Evolutionary conservation across 805 yeast species (phyloP), one percentile per base, ranked within the genome.

Genomic region (Myxozyma sirexii): DNA sequence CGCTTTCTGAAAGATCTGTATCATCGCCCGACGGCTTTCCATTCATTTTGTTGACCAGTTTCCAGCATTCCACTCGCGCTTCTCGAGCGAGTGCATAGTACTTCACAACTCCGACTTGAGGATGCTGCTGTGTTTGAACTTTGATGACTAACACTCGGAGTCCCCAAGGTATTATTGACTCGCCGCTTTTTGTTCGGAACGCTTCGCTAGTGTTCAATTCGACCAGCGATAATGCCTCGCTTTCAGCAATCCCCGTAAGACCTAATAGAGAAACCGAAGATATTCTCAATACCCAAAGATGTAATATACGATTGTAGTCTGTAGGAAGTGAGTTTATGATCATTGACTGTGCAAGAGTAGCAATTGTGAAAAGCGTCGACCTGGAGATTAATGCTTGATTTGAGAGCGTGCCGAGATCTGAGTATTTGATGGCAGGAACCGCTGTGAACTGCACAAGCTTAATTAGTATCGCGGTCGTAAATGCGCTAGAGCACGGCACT

Each of bases 1-100:
- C 54, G 3, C n/a, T 37, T 8, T 8, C 8, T 39, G 26, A n/a
- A 12, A 12, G 5, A 10, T 35, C 54, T 5, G 23, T 15, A 3
- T 50, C 54, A 33, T n/a, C 45, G 33, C 19, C 54, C 31, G 4
- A 23, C 12, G 39, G 17, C 17, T 7, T 12, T 27, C 23, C 33
- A 8, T 35, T 24, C 31, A 48, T 48, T n/a, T 48, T 13, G 24
- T 48, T 48, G 5, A 35, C 43, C 21, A 48, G 56, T 10, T 56
- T 42, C 46, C 59, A 53, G 8, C 68, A 60, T 41, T 66, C 70
- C 5, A 53, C 50, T 21, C 76, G 63, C 0, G 77, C 76, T 35
- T 74, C 77, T 7, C 70, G 62, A 0, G 74, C 76, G 48, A 76
- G 56, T 7, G 66, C 51, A 55, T 76, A 75, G 60, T 71, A 71